Base-by-base conservation (phyloP, 352 stramenopile species). In the Phytophthora pistaciae region DNA sequence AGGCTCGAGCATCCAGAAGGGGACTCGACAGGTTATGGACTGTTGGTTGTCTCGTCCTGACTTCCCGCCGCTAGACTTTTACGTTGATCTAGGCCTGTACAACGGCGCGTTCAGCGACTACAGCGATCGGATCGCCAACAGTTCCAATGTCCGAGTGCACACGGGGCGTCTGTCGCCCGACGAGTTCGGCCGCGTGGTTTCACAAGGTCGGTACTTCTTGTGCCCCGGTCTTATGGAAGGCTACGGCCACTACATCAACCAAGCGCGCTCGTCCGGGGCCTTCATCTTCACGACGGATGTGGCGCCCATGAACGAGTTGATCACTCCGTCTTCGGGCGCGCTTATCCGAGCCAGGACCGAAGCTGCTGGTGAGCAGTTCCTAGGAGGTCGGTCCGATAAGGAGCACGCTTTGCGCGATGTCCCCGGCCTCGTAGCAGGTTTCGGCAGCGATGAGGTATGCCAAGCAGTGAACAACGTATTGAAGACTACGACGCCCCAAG, bases 171-270 rank as follows among this genome's bases (percentile, higher is more conserved):
- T 38, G 50, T 66, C 23, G 42, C 71, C 1, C 29, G 61, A 49
- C 6, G 61, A 60, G 7, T 92, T 85, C 56, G 79, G 77, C 8
- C 70, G 77, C 46, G 42, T 87, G 14, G 3, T 93, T 89, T 68
- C 44, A 72, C 77, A 0, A 71, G 87, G 38, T 54, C 81, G 0
- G 49, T 78, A 5, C 84, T 84, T 44, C 82, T 91, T 48, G 27
- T 91, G 79, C n/a, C 68, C 83, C 33, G 91, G 83, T 44, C 56
- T 54, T 1, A 73, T 79, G 49, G 85, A 92, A 79, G 84, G 83
- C 13, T 92, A 87, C 52, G 83, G 80, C 33, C 84, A 91, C 71
- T 87, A 84, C 64, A 89, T 91, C 54, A 85, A 91, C 64, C 84
- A 91, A 33, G 84, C 76, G 16, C 75, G 82, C 7, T 78, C 82